Evolutionary conservation across 371 early-diverging fungal species (phyloP).

Genomic region (Actinomucor elegans): DNA sequence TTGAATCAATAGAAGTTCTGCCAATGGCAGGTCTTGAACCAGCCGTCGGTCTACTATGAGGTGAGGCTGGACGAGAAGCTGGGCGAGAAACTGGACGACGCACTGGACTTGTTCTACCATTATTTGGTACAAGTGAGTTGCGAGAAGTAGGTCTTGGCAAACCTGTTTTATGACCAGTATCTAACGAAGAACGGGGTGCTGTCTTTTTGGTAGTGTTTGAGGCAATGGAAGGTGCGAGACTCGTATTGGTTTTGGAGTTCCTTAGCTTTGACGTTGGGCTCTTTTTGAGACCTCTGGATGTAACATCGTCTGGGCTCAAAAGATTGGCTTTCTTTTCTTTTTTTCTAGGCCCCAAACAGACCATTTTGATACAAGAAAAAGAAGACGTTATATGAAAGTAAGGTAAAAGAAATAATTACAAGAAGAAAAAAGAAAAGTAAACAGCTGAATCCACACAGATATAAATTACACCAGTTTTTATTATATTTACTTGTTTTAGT

Average conservation of each 20-base stretch:
- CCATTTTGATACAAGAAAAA: conserved; percentile 9
- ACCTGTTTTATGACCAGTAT: background rate
- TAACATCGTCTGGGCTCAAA: conserved; percentile 15
- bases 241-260: conserved; percentile 2
- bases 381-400: conserved; percentile 1
- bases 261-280: conserved; percentile 10
- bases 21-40: conserved; percentile 16
- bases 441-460: no score
- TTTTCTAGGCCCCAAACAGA: conserved; percentile 27
- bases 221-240: conserved; percentile 11
- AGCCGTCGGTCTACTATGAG: no score
- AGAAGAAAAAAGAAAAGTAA: conserved; percentile 5
- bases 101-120: conserved; percentile 4
- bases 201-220: conserved; percentile 9
- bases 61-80: conserved; percentile 1
- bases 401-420: conserved; percentile 4
- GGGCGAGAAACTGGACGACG: conserved; percentile 10
- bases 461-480: conserved; percentile 6
- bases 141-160: conserved; percentile 17
- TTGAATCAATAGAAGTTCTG: conserved; percentile 9
- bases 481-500: no score
- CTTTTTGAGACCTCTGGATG: conserved; percentile 19
- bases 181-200: conserved; percentile 11
- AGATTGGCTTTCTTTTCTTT: conserved; percentile 24
- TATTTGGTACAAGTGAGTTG: conserved; percentile 10